phyloP scores from a whole-genome alignment of 352 stramenopile genomes.

The Globisporangium splendens region DNA sequence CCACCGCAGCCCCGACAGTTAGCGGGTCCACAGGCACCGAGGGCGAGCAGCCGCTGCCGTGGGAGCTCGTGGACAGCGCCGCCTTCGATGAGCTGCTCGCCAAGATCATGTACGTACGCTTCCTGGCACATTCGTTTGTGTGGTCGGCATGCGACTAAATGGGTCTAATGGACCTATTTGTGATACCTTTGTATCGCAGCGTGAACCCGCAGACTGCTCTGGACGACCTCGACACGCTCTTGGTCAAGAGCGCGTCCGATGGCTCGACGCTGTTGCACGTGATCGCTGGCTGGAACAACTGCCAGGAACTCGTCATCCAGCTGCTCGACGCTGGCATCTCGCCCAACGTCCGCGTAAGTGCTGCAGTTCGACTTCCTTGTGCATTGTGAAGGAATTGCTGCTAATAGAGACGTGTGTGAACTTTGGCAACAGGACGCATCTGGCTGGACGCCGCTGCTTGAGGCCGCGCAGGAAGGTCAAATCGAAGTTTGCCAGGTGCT shows the following conservation, averaged over 20 bases:
- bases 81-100: slow-evolving; percentile 47
- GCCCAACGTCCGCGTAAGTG: slow-evolving; percentile 23
- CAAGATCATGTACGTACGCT: slow-evolving; percentile 39
- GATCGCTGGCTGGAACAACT: slow-evolving; percentile 48
- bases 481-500: slow-evolving; percentile 44
- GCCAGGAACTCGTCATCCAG: slow-evolving; percentile 42
- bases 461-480: slow-evolving; percentile 57
- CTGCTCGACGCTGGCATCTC: slow-evolving; percentile 38
- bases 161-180: no score
- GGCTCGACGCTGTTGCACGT: slow-evolving; percentile 58
- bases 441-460: slow-evolving; percentile 60
- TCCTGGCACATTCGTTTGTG: not conserved
- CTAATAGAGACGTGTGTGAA: not conserved
- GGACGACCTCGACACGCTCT: slow-evolving; percentile 20
- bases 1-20: no score
- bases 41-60: slow-evolving; percentile 3
- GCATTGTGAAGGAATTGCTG: not conserved
- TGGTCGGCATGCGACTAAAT: no score
- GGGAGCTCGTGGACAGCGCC: slow-evolving; percentile 29
- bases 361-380: not conserved
- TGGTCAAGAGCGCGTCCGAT: slow-evolving; percentile 34
- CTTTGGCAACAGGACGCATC: slow-evolving; percentile 24
- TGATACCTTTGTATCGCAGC: slow-evolving; percentile 7
- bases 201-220: slow-evolving; percentile 35
- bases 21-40: not conserved